Evolutionary conservation across 2,329 filamentous ascomycete species (phyloP).

Genomic region (Bipolaris bicolor): DNA sequence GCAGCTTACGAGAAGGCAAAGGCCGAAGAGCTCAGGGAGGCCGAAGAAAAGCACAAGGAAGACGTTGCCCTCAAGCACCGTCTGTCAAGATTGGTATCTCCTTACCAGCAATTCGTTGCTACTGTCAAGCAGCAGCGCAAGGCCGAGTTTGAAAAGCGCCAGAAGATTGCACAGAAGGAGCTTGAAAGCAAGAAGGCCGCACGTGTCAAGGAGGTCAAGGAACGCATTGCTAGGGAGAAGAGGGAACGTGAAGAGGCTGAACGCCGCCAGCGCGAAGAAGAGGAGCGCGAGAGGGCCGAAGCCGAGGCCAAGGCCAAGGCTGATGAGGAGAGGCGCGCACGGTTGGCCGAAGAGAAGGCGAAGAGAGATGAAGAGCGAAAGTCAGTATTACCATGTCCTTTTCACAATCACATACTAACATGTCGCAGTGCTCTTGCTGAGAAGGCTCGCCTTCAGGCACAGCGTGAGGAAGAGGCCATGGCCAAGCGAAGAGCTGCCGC

Average conservation of each 20-base stretch:
- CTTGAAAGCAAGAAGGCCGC: conserved; percentile 88
- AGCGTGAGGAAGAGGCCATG: conserved; percentile 87
- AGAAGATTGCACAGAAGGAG: conserved; percentile 88
- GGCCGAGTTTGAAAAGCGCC: conserved; percentile 94
- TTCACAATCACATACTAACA: conserved; percentile 40
- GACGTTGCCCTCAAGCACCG: conserved; percentile 93
- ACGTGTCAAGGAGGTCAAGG: conserved; percentile 86
- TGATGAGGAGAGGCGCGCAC: conserved; percentile 79
- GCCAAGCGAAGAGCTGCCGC: conserved; percentile 64
- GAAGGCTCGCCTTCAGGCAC: conserved; percentile 69
- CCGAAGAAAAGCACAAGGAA: conserved; percentile 88
- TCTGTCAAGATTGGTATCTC: conserved; percentile 80
- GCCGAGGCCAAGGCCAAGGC: conserved; percentile 82
- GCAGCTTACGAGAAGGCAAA: conserved; percentile 81
- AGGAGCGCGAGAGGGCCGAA: conserved; percentile 79
- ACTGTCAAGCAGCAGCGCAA: conserved; percentile 85
- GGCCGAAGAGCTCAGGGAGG: conserved; percentile 76
- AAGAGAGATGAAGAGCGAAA: conserved; percentile 64
- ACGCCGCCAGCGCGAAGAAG: conserved; percentile 77
- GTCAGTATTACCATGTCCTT: conserved; percentile 51
- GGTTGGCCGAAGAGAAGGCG: conserved; percentile 73
- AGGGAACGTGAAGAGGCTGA: conserved; percentile 85
- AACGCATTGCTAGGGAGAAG: conserved; percentile 81
- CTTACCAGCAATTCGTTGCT: conserved; percentile 82
- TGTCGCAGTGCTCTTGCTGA: conserved; percentile 65